Evolutionary conservation across 352 stramenopile genomes (phyloP), one percentile per base, ranked within the genome.

Genomic region (Globisporangium canariense): DNA sequence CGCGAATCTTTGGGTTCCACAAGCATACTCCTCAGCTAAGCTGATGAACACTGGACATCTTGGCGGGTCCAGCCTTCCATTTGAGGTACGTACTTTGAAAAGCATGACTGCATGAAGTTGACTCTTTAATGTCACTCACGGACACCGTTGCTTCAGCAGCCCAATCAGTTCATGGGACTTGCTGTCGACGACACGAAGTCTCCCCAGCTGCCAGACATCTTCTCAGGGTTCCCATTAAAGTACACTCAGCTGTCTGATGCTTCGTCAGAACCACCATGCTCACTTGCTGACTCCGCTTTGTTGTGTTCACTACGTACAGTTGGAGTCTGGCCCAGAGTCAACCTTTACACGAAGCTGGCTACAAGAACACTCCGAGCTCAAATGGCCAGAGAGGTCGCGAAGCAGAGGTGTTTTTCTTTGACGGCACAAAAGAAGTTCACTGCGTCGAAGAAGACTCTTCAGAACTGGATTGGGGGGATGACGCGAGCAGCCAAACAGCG

Each of bases 391-490:
- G 13, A 50, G 16, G 46, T n/a, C 5, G 16, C 7, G 59, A 63
- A 55, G 30, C 55, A 14, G 74, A 81, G 51, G 74, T 78, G 5
- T 78, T 81, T 30, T 81, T 81, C 46, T 78, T 81, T 32, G 74
- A 78, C 41, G 74, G 60, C 28, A 71, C 74, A 1, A 70, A 73
- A 51, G 61, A 74, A 20, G 61, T 81, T 41, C 65, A 53, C 1
- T 70, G 60, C 38, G 10, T 20, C 13, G 38, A 6, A 13, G 59
- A 60, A 13, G 59, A 60, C 14, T 34, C n/a, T 14, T 22, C 41
- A 8, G 50, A 51, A 13, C 22, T 32, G 6, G 47, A 61, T 16
- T 62, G 43, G 58, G 25, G 49, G 32, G 66, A 68, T 43, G 62
- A 74, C 30, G 14, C 53, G 28, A 67, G 59, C 32, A 66, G 65